These are phyloP conservation scores for Backusella morwellensis DNA, from an alignment of 192 early-diverging fungal genomes.

Conservation along the genomic window DNA sequence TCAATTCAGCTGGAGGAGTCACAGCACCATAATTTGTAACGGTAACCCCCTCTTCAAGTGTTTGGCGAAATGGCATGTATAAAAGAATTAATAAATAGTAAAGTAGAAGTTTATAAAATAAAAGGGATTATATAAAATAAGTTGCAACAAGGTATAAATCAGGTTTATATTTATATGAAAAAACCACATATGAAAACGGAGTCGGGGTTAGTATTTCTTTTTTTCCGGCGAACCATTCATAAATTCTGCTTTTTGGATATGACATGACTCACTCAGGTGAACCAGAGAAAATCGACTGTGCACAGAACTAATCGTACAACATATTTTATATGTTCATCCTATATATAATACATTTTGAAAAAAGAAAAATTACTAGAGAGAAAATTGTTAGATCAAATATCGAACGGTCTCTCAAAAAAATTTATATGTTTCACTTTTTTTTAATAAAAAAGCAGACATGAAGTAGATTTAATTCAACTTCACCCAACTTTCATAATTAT, in stretches of 20 bases:
- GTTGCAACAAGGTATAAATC: background rate
- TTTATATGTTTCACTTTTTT: background rate
- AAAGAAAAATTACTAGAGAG: background rate
- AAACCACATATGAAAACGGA: background rate
- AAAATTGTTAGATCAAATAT: background rate
- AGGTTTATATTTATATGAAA: conserved; percentile 1
- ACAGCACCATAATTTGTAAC: background rate
- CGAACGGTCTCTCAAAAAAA: background rate
- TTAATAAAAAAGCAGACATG: background rate
- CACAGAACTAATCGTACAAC: conserved; percentile 1
- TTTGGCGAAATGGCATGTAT: background rate
- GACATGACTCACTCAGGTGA: conserved; percentile 7
- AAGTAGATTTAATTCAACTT: background rate
- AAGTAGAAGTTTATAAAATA: background rate
- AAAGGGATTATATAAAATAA: conserved; percentile 5
- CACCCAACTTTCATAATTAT: background rate
- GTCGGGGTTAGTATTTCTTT: background rate
- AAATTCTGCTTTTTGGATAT: conserved; percentile 7
- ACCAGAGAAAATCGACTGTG: background rate
- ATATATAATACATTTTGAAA: background rate
- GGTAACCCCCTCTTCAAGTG: background rate
- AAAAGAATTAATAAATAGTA: background rate
- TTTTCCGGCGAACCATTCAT: background rate
- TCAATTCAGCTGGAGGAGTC: background rate
- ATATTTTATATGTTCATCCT: background rate